Percentiles rank a stretch among this genome's conserved stretches.
These are phyloP conservation scores for Gnomoniopsis sp. DNA, from an alignment of 2,329 filamentous ascomycete genomes.

Conservation along the genomic window DNA sequence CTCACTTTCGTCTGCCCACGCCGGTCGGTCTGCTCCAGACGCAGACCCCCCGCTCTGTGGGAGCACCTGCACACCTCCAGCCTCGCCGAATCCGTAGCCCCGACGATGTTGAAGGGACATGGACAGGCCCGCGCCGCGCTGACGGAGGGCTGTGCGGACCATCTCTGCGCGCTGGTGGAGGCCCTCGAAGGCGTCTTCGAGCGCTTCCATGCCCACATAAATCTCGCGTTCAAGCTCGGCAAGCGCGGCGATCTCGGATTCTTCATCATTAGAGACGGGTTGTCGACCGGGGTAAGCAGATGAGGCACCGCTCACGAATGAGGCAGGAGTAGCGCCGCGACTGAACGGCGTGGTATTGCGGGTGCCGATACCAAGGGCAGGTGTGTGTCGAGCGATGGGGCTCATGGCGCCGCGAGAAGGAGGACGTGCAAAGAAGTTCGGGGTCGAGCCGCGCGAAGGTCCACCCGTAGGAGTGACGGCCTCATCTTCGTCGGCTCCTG, in stretches of 20 bases:
- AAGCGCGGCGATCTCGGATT: conserved; percentile 84
- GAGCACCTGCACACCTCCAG: conserved; percentile 50
- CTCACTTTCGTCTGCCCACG: conserved; percentile 41
- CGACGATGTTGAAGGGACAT: conserved; percentile 59
- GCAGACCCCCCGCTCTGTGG: conserved; percentile 44
- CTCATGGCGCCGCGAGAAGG: conserved; percentile 39
- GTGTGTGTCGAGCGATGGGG: conserved; percentile 36
- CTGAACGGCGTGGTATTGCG: conserved; percentile 47
- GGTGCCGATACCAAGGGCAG: conserved; percentile 34
- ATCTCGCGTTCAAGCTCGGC: conserved; percentile 93
- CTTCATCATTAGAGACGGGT: conserved; percentile 84
- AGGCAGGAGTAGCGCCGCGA: conserved; percentile 50
- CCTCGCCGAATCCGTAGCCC: conserved; percentile 22
- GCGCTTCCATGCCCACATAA: conserved; percentile 86
- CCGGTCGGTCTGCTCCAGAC: conserved; percentile 43
- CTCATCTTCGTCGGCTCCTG: conserved; percentile 69
- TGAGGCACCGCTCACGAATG: conserved; percentile 41
- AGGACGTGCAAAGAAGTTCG: conserved; percentile 42
- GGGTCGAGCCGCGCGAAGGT: conserved; percentile 52
- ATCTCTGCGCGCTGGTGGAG: conserved; percentile 82
- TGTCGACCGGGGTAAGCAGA: conserved; percentile 44
- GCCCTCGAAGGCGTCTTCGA: conserved; percentile 91
- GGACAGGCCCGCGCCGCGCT: conserved; percentile 75
- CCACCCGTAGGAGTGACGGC: conserved; percentile 30
- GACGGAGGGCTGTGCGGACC: conserved; percentile 74